Conservation (phyloP, 2,329 filamentous ascomycete species). For the Sporothrix pseudoabietina region DNA sequence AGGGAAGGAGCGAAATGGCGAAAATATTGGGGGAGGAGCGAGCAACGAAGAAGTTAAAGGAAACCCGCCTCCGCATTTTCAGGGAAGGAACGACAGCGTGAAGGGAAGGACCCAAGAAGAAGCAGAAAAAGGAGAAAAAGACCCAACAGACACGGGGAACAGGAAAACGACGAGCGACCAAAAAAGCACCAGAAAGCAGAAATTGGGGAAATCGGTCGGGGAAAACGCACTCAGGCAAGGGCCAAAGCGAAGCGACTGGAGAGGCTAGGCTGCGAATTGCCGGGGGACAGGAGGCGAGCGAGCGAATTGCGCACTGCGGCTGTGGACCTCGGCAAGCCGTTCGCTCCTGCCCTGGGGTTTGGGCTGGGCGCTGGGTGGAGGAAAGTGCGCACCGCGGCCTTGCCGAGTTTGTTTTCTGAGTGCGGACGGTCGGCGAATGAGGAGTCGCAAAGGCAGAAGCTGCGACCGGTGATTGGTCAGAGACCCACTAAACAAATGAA, state of each 20-base stretch:
- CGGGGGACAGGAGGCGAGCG: slow-evolving; percentile 12
- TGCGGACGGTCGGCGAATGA: background rate
- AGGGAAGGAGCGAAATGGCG: slow-evolving; percentile 6
- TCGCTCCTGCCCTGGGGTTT: background rate
- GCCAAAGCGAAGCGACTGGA: background rate
- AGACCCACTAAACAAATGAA: background rate
- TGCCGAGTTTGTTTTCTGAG: slow-evolving; percentile 18
- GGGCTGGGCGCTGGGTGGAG: background rate
- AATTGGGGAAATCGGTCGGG: slow-evolving; percentile 19
- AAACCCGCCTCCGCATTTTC: slow-evolving; percentile 26
- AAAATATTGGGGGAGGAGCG: background rate
- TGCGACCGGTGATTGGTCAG: background rate
- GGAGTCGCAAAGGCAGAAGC: background rate
- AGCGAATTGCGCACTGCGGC: slow-evolving; percentile 6
- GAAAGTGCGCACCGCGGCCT: slow-evolving; percentile 6
- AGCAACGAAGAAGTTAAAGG: slow-evolving; percentile 9
- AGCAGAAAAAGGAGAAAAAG: background rate
- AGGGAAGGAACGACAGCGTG: slow-evolving; percentile 21
- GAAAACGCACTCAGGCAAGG: background rate
- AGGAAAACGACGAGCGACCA: background rate
- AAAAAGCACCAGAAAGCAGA: background rate
- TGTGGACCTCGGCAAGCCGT: slow-evolving; percentile 27
- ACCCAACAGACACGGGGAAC: background rate
- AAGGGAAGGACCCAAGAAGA: slow-evolving; percentile 1
- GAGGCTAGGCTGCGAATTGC: background rate